Evolutionary conservation across 2,329 filamentous ascomycete species (phyloP).

Genomic region (Xylaria sp.): DNA sequence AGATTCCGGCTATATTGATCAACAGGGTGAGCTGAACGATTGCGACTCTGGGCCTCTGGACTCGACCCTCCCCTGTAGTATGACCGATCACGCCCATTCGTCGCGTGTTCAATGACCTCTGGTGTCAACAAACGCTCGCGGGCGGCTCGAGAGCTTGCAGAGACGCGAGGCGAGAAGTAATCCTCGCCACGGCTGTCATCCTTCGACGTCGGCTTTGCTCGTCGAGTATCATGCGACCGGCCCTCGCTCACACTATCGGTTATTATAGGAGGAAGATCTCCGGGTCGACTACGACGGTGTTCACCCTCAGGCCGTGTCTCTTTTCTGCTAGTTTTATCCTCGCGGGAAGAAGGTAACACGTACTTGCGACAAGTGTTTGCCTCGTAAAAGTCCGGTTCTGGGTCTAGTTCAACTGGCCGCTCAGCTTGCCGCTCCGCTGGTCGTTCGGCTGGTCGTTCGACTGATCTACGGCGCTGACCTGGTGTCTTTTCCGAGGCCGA

Average conservation of each 20-base stretch:
- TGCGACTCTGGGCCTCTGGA: constrained; percentile 39
- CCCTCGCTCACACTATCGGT: constrained; percentile 41
- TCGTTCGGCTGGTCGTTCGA: constrained; percentile 28
- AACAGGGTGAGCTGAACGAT: constrained; percentile 41
- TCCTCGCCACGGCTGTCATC: constrained; percentile 49
- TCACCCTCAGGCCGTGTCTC: constrained; percentile 42
- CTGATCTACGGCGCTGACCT: constrained; percentile 36
- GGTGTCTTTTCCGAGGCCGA: constrained; percentile 41
- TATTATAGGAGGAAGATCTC: constrained; percentile 49
- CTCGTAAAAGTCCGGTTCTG: constrained; percentile 49
- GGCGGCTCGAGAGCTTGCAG: constrained; percentile 42
- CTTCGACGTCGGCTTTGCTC: constrained; percentile 45
- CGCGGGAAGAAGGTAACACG: constrained; percentile 46
- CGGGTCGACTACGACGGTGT: constrained; percentile 44
- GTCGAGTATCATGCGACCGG: constrained; percentile 40
- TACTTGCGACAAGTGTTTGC: constrained; percentile 59
- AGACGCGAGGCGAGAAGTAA: constrained; percentile 49
- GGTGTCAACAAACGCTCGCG: constrained; percentile 60
- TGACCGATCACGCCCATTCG: constrained; percentile 47
- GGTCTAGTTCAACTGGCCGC: constrained; percentile 38
- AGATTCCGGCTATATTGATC: constrained; percentile 41
- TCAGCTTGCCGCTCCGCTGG: constrained; percentile 32
- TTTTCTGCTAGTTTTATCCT: constrained; percentile 45
- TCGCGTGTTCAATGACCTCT: constrained; percentile 54
- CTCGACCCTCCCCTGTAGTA: constrained; percentile 47